Evolutionary conservation across 352 stramenopile genomes (phyloP).

Genomic region (Pythium plurisporium): DNA sequence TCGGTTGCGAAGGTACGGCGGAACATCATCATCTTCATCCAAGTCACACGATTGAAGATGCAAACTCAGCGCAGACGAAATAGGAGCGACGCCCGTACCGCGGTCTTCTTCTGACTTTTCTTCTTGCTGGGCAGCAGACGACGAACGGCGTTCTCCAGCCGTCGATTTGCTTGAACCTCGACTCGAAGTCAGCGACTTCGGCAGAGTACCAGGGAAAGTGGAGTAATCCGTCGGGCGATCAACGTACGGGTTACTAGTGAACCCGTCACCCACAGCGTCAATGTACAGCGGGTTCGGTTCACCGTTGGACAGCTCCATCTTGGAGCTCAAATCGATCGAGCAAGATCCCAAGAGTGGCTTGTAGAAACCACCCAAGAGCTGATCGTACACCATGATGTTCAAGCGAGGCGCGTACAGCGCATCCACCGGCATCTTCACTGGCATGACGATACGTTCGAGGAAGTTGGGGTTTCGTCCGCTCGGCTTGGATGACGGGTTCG

Average conservation of each 20-base stretch:
- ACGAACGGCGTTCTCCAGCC: background rate
- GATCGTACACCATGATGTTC: constrained; percentile 83
- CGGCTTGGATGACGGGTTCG: constrained; percentile 72
- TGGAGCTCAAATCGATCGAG: constrained; percentile 65
- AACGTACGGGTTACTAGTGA: constrained; percentile 55
- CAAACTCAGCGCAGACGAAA: constrained; percentile 1
- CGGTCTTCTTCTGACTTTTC: constrained; percentile 8
- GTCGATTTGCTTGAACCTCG: background rate
- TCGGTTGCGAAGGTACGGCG: constrained; percentile 65
- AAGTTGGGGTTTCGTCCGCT: constrained; percentile 86
- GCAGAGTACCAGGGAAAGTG: constrained; percentile 48
- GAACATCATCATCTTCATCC: constrained; percentile 61
- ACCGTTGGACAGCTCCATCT: constrained; percentile 69
- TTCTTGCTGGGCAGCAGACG: constrained; percentile 1
- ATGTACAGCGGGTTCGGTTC: constrained; percentile 57
- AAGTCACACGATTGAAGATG: constrained; percentile 25
- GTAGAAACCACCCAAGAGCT: constrained; percentile 79
- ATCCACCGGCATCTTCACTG: constrained; percentile 80
- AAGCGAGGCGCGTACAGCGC: constrained; percentile 80
- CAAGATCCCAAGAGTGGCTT: constrained; percentile 75
- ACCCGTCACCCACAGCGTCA: constrained; percentile 29
- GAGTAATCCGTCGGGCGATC: constrained; percentile 53
- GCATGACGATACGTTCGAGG: constrained; percentile 78
- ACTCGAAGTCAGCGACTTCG: background rate
- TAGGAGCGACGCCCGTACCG: constrained; percentile 9